Evolutionary conservation across 2,329 filamentous ascomycete genomes (phyloP).

Genomic region (Colletotrichum godetiae): DNA sequence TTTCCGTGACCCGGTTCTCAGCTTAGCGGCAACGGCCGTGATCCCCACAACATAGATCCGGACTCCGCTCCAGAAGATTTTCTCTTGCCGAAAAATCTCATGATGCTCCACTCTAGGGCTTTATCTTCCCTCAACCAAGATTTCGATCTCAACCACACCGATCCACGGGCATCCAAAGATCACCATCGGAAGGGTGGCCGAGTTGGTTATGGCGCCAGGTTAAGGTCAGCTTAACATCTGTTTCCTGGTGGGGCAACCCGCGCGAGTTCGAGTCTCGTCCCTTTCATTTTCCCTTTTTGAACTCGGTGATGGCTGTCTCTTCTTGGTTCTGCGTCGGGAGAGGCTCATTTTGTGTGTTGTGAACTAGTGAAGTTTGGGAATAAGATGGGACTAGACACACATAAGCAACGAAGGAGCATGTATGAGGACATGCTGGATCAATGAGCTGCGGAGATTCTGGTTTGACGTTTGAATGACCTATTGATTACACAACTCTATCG

Average conservation of each 20-base stretch:
- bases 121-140: not conserved
- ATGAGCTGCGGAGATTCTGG: no score
- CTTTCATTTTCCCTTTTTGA: conserved; percentile 26
- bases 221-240: conserved; percentile 36
- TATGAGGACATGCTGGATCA: no score
- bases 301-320: not conserved
- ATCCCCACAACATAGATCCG: not conserved
- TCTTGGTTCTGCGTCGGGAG: no score
- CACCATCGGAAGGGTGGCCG: conserved; percentile 31
- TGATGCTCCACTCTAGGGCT: not conserved
- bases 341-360: no score
- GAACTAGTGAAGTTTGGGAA: no score
- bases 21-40: not conserved
- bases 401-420: no score
- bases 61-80: not conserved
- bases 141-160: not conserved
- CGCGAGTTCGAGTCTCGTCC: conserved; percentile 36
- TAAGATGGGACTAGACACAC: no score
- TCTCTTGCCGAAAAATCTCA: not conserved
- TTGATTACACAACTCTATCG: not conserved
- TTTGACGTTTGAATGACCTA: no score
- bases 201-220: conserved; percentile 37
- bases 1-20: not conserved
- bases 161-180: not conserved
- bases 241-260: conserved; percentile 36